Base-by-base conservation (phyloP, 2,329 filamentous ascomycete species). In the Ophiocordyceps sinensis region DNA sequence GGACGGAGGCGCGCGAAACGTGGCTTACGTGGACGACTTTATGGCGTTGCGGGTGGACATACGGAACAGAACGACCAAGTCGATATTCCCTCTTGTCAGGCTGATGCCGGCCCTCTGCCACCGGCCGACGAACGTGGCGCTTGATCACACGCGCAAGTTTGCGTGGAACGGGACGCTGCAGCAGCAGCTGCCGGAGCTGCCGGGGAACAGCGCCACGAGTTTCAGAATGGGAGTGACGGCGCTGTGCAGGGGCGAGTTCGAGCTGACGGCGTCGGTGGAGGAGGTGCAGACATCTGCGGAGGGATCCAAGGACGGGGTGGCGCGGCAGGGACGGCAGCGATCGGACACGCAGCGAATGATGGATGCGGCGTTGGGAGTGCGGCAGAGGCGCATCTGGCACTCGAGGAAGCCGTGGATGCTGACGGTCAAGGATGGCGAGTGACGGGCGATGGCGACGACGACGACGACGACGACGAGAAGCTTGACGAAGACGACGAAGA, bases 151-250 rank as follows among this genome's bases (percentile, higher is more conserved):
- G 35, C 79, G 85, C 53, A 85, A 86, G 47, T 72, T 94, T 41
- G 79, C 80, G 1, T 91, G 85, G 80, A 89, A 86, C 48, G 88
- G 88, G 2, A 79, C 83, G 28, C 61, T 94, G 43, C 88, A 95
- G 61, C 79, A 80, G 53, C 69, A 75, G 2, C 63, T 94, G 0
- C 77, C 82, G 0, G 54, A 74, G 7, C 56, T 94, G 1, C 59
- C 62, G 6, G 74, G 77, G 0, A 72, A 75, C 5, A 66, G 71
- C 36, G 73, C 62, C n/a, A 67, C 70, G 0, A 72, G 79, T 45
- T 67, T 84, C 19, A 67, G 70, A 2, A 61, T 93, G 4, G 83
- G 83, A 5, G 70, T 88, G 36, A 84, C 84, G 35, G 73, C 81
- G 28, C 71, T 94, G 29, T 87, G 82, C 49, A 72, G 78, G 36